A percentile compares a stretch with the other conserved stretches of the same genome.
phyloP scores from a whole-genome alignment of 352 stramenopile species.

The Sclerospora graminicola region DNA sequence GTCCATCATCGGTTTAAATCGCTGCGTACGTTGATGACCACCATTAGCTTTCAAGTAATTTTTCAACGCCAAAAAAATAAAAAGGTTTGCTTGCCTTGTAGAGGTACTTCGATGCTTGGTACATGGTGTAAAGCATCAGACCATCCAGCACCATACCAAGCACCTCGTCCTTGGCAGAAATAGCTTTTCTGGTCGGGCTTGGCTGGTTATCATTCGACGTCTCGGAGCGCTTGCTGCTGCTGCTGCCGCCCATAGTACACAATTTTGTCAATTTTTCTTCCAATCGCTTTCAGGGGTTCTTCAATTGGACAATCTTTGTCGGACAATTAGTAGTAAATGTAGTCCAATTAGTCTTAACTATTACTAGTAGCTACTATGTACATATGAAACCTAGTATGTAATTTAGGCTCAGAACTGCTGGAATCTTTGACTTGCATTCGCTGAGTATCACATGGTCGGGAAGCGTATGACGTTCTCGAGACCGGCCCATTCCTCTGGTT shows the following conservation, averaged over 20 bases:
- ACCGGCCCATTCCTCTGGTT: no score
- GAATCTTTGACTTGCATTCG: no score
- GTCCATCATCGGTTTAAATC: conserved; percentile 75
- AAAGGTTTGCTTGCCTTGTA: conserved; percentile 43
- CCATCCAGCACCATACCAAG: conserved; percentile 67
- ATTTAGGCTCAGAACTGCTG: no score
- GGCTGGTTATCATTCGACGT: conserved; percentile 9
- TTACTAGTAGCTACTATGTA: no score
- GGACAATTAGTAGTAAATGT: no score
- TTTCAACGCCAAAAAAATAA: no score
- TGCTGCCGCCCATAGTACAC: conserved; percentile 46
- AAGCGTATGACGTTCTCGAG: no score
- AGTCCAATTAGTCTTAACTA: no score
- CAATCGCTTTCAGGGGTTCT: background rate
- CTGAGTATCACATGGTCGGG: no score
- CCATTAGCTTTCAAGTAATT: background rate
- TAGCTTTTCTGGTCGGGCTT: background rate
- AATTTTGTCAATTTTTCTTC: background rate
- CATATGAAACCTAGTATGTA: no score
- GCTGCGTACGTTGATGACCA: conserved; percentile 15
- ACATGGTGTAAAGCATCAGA: conserved; percentile 77
- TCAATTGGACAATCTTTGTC: no score
- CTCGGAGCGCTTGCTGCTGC: conserved; percentile 42
- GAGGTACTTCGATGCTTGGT: conserved; percentile 71
- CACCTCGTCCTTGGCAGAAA: conserved; percentile 46